Conservation (phyloP, 202 grass and related monocot genomes). For the Saccharum hybrid region DNA sequence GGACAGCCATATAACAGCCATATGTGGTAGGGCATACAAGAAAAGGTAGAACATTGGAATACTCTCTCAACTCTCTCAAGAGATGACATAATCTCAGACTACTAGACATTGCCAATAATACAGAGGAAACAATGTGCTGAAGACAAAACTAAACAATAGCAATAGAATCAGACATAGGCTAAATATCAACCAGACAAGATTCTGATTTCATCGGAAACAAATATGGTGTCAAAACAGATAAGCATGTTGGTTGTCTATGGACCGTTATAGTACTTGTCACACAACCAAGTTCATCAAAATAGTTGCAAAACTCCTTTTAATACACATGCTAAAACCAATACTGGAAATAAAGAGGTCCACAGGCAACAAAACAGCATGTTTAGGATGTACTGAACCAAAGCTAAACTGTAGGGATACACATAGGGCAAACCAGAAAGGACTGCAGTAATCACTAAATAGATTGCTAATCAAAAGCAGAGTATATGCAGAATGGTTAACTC, state of each 20-base stretch:
- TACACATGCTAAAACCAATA: background rate
- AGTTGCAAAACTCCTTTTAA: background rate
- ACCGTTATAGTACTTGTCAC: background rate
- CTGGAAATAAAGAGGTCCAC: too few species aligned
- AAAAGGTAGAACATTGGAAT: background rate
- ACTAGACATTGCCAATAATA: background rate
- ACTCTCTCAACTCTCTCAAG: background rate
- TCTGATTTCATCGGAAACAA: slow-evolving; percentile 9
- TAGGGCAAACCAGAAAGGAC: too few species aligned
- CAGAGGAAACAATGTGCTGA: slow-evolving; percentile 22
- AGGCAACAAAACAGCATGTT: too few species aligned
- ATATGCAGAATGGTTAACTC: too few species aligned
- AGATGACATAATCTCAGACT: background rate
- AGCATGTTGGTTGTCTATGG: background rate
- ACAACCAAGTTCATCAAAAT: background rate
- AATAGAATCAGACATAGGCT: background rate
- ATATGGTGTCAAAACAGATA: background rate
- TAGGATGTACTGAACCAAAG: too few species aligned
- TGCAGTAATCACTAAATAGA: too few species aligned
- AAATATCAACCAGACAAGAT: slow-evolving; percentile 13
- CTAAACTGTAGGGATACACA: too few species aligned
- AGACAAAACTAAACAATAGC: background rate
- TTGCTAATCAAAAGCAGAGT: too few species aligned
- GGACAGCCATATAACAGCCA: background rate
- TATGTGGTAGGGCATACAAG: background rate